These are phyloP conservation scores for Rhizoclosmatium globosum DNA, from an alignment of 192 early-diverging fungal species.

Conservation along the genomic window DNA sequence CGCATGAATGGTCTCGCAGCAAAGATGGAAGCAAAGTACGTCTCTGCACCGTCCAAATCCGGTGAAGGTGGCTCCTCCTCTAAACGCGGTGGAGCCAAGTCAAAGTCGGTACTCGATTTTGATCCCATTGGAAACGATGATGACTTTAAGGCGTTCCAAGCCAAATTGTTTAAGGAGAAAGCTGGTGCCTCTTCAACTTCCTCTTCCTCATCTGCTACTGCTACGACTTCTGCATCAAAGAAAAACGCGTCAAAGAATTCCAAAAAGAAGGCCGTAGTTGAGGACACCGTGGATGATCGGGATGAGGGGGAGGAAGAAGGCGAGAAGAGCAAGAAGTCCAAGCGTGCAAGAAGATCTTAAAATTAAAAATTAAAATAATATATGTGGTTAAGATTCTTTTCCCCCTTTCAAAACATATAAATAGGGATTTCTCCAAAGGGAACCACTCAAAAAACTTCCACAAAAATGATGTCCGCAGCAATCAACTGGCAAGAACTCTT, in stretches of 20 bases:
- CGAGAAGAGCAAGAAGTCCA: background rate
- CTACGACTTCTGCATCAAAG: background rate
- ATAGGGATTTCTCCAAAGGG: too few species aligned
- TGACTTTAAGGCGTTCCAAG: conserved; percentile 69
- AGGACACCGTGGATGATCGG: conserved; percentile 6
- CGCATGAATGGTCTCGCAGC: conserved; percentile 17
- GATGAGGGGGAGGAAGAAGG: conserved; percentile 31
- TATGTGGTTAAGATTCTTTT: too few species aligned
- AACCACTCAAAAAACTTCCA: too few species aligned
- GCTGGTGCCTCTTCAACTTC: conserved; percentile 18
- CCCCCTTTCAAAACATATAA: too few species aligned
- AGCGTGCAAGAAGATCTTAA: conserved; percentile 10
- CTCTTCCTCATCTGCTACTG: background rate
- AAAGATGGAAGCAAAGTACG: conserved; percentile 21
- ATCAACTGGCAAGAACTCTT: too few species aligned
- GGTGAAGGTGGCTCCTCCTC: background rate
- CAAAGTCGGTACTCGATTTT: background rate
- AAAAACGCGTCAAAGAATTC: too few species aligned
- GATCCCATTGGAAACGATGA: conserved; percentile 59
- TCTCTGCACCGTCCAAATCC: conserved; percentile 2
- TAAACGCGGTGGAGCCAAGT: background rate
- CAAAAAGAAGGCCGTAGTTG: background rate
- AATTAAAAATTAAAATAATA: background rate
- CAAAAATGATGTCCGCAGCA: too few species aligned
- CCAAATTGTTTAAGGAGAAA: conserved; percentile 62